Base-by-base conservation (phyloP, 2,329 filamentous ascomycete genomes). In the Didymellaceae sp. region DNA sequence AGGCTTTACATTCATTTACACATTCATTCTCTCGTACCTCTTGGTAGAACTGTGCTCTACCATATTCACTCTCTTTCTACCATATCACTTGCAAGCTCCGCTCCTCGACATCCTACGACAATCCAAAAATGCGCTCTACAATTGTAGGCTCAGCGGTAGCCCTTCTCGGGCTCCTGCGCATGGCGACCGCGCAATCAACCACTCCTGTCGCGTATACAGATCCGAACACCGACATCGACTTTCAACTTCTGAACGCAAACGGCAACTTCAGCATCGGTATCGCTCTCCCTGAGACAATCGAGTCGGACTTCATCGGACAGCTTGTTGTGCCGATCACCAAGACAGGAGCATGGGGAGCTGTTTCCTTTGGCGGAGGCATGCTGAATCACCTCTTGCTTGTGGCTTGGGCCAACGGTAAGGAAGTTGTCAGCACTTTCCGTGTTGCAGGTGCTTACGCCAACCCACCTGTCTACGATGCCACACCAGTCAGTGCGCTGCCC, bases 341-440 rank as follows among this genome's bases (percentile, higher is more conserved):
- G 25, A 45, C 24, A 28, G 48, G 48, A 52, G 48, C 31, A 53
- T 84, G 78, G 75, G 77, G 74, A 39, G 80, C 77, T 50, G 71
- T 81, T 18, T 77, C 75, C 16, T 67, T 82, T 22, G 74, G 75
- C 7, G 76, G 77, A 4, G 61, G 66, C 20, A 83, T 83, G 81
- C 57, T 75, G 25, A 62, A 72, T 32, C 74, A 77, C 30, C 73
- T 83, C 6, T 70, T 84, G 25, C 65, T 82, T 11, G 70, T 78
- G 0, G 77, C 78, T 13, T 83, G 80, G 78, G 75, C 79, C 4
- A 77, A 79, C 46, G 75, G 72, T 2, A 69, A 77, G 32, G 64
- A 71, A 6, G 70, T 83, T 16, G 67, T 78, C 42, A 71, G 74
- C 3, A 75, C 73, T 0, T 78, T 80, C 55, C 70, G 78, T 5